A percentile compares a stretch with the other conserved stretches of the same genome.
phyloP scores from a whole-genome alignment of 2,329 filamentous ascomycete species.

The Pseudogymnoascus sp. region DNA sequence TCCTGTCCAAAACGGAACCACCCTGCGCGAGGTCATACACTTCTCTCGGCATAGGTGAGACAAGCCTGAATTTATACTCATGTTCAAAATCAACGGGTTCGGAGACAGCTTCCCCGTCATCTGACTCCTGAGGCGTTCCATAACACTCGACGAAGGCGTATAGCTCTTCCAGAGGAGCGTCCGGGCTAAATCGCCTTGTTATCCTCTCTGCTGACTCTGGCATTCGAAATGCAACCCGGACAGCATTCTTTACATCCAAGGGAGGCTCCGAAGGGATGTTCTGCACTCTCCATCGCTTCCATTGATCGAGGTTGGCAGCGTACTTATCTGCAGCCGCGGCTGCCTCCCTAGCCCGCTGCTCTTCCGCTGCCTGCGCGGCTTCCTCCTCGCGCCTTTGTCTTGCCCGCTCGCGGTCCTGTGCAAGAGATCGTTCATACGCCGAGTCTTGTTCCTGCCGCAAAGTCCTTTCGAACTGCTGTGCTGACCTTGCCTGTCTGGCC shows the following conservation, averaged over 20 bases:
- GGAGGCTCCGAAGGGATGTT: slow-evolving; percentile 62
- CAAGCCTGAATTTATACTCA: slow-evolving; percentile 75
- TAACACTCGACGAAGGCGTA: slow-evolving; percentile 96
- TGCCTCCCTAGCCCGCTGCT: slow-evolving; percentile 51
- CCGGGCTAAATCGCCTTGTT: slow-evolving; percentile 63
- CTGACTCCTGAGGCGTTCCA: slow-evolving; percentile 18
- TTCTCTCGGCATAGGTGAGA: slow-evolving; percentile 74
- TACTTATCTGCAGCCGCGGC: slow-evolving; percentile 49
- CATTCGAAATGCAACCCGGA: slow-evolving; percentile 64
- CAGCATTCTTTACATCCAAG: slow-evolving; percentile 55
- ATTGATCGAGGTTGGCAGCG: slow-evolving; percentile 52
- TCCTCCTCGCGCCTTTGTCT: slow-evolving; percentile 70
- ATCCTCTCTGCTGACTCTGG: slow-evolving; percentile 61
- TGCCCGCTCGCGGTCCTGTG: slow-evolving; percentile 77
- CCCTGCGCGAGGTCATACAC: slow-evolving; percentile 65
- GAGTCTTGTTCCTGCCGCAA: slow-evolving; percentile 84
- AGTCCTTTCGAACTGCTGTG: slow-evolving; percentile 72
- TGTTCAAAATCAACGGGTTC: slow-evolving; percentile 67
- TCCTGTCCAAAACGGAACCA: slow-evolving; percentile 60
- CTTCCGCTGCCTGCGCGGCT: slow-evolving; percentile 58
- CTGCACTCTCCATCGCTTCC: slow-evolving; percentile 71
- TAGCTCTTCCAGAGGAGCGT: slow-evolving; percentile 74
- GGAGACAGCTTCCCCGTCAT: slow-evolving; percentile 21
- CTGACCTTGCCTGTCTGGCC: slow-evolving; percentile 66
- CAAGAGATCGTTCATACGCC: slow-evolving; percentile 87